phyloP scores from a whole-genome alignment of 306 rosid species.

The Vigna unguiculata region DNA sequence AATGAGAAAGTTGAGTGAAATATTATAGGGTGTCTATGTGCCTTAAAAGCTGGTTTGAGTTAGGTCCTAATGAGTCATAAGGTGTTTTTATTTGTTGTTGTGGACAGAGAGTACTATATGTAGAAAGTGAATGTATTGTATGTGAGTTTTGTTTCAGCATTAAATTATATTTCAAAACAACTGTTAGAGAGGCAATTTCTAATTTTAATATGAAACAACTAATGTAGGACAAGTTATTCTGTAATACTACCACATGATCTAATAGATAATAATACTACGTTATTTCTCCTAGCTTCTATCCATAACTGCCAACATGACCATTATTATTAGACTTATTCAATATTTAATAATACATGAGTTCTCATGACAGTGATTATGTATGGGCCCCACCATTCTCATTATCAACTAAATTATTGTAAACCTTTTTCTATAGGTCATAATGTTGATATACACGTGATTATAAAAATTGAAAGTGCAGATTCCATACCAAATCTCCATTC shows the following conservation, averaged over 20 bases:
- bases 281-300: not conserved
- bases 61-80: no score
- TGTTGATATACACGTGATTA: slow-evolving; percentile 86
- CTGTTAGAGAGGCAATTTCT: not conserved
- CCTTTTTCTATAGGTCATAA: slow-evolving; percentile 60
- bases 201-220: not conserved
- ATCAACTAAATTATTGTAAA: slow-evolving; percentile 38
- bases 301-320: not conserved
- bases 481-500: slow-evolving; percentile 93
- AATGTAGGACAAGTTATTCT: not conserved
- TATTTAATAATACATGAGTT: not conserved
- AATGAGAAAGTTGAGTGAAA: no score
- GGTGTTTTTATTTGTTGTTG: not conserved
- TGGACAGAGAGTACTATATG: not conserved
- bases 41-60: no score
- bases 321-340: not conserved
- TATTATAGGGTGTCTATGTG: no score
- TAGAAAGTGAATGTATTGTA: not conserved
- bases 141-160: not conserved
- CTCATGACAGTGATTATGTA: not conserved
- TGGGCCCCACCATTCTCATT: slow-evolving; percentile 20
- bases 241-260: not conserved
- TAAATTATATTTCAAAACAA: not conserved
- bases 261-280: not conserved
- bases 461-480: slow-evolving; percentile 98